Percentiles rank a stretch among this genome's conserved stretches.
Evolutionary conservation across 2,329 filamentous ascomycete genomes (phyloP).

Genomic region (Alternaria burnsii): DNA sequence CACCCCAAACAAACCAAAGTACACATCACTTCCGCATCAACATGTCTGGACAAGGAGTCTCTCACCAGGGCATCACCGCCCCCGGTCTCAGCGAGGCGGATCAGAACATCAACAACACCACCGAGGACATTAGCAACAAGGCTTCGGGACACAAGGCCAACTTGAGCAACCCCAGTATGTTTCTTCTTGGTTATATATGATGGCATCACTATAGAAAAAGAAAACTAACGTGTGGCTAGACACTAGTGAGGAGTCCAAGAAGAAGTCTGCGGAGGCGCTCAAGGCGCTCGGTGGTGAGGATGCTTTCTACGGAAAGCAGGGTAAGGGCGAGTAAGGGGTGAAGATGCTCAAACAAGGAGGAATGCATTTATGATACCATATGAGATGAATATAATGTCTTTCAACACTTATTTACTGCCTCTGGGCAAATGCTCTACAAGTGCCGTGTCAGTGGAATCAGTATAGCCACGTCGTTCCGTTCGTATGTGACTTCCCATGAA

Average conservation of each 20-base stretch:
- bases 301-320: conserved; percentile 55
- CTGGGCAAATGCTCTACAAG: neutral
- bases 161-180: conserved; percentile 57
- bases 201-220: neutral
- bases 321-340: conserved; percentile 49
- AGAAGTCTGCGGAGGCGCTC: conserved; percentile 54
- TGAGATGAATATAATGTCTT: conserved; percentile 2
- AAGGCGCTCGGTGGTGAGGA: conserved; percentile 55
- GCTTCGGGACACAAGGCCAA: conserved; percentile 58
- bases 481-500: neutral
- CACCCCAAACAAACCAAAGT: neutral
- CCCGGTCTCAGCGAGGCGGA: conserved; percentile 28
- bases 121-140: conserved; percentile 29
- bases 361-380: conserved; percentile 7
- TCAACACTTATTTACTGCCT: neutral
- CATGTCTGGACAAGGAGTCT: conserved; percentile 16
- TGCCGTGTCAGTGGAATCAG: neutral
- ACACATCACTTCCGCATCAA: fast-evolving
- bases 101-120: conserved; percentile 36
- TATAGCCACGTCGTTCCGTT: neutral
- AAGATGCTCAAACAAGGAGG: neutral
- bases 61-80: conserved; percentile 25
- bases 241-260: conserved; percentile 51
- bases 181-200: neutral
- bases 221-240: conserved; percentile 9